These are phyloP conservation scores for Crithidia expoeki DNA, from an alignment of 208 protist genomes.

Conservation along the genomic window DNA sequence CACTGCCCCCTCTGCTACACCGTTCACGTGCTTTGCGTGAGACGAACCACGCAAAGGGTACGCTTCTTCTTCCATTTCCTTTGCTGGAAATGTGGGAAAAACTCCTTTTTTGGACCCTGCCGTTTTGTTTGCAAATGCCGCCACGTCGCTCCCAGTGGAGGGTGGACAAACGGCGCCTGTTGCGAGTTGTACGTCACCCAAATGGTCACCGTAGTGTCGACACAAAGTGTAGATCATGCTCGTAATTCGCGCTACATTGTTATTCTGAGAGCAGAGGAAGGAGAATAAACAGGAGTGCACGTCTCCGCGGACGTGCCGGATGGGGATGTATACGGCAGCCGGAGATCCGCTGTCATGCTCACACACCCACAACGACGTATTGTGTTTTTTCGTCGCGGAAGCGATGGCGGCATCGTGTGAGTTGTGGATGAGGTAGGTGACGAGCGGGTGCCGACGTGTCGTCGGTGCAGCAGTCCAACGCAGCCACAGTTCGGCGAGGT, in stretches of 20 bases:
- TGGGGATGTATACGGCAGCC: slow-evolving; percentile 8
- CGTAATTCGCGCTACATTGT: slow-evolving; percentile 77
- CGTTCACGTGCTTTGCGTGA: neutral
- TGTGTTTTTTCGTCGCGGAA: neutral
- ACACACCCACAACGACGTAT: neutral
- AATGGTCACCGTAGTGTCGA: slow-evolving; percentile 46
- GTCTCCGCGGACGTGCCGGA: slow-evolving; percentile 73
- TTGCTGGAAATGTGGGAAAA: neutral
- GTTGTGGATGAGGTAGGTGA: slow-evolving; percentile 36
- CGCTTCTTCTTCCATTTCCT: neutral
- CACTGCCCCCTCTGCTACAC: neutral
- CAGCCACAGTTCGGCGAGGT: slow-evolving; percentile 54
- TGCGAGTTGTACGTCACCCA: slow-evolving; percentile 51
- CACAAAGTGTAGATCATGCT: slow-evolving; percentile 58
- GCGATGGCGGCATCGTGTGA: neutral
- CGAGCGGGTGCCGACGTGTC: slow-evolving; percentile 57
- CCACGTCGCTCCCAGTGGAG: neutral
- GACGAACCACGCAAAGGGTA: neutral
- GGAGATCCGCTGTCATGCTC: slow-evolving; percentile 5
- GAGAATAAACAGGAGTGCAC: slow-evolving; percentile 74
- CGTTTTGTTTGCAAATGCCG: no score
- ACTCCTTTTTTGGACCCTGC: no score
- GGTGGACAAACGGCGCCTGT: slow-evolving; percentile 36
- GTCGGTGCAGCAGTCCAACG: slow-evolving; percentile 61
- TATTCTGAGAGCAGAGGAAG: slow-evolving; percentile 89